These are phyloP conservation scores for Vickermania spadyakhi DNA, from an alignment of 208 protist species.

Conservation along the genomic window DNA sequence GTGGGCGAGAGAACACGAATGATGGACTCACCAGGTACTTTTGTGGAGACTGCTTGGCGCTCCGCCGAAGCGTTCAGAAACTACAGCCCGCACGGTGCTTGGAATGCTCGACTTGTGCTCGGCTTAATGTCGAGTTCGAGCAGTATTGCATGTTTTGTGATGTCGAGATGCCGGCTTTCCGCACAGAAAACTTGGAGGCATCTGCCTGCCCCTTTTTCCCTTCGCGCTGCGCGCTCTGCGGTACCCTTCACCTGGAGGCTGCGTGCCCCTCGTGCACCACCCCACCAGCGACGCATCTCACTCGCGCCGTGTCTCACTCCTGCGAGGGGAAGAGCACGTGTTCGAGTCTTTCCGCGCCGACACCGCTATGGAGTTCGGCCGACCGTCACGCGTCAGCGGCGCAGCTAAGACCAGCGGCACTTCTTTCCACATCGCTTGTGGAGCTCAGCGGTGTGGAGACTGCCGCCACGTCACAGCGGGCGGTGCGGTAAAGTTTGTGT, in stretches of 20 bases:
- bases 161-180: conserved; percentile 4
- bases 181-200: background rate
- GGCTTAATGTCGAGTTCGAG: conserved; percentile 72
- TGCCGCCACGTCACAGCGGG: too few species aligned
- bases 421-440: too few species aligned
- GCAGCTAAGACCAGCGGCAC: too few species aligned
- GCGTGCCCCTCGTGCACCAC: conserved; percentile 50
- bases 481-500: too few species aligned
- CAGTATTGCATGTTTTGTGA: conserved; percentile 74
- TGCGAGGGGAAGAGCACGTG: too few species aligned
- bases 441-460: too few species aligned
- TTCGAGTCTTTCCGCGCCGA: too few species aligned
- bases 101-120: conserved; percentile 42
- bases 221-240: conserved; percentile 45
- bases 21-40: conserved; percentile 68
- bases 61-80: conserved; percentile 51
- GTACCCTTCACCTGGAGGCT: conserved; percentile 58
- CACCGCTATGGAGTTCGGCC: too few species aligned
- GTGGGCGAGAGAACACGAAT: conserved; percentile 45
- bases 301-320: too few species aligned
- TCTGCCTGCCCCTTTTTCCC: conserved; percentile 47
- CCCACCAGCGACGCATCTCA: background rate
- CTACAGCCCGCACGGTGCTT: conserved; percentile 46
- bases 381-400: too few species aligned
- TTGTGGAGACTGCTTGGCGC: conserved; percentile 49